A percentile compares a stretch with the other conserved stretches of the same genome.
Evolutionary conservation across 176 grass and related monocot genomes (phyloP).

Genomic region (Cocos nucifera): DNA sequence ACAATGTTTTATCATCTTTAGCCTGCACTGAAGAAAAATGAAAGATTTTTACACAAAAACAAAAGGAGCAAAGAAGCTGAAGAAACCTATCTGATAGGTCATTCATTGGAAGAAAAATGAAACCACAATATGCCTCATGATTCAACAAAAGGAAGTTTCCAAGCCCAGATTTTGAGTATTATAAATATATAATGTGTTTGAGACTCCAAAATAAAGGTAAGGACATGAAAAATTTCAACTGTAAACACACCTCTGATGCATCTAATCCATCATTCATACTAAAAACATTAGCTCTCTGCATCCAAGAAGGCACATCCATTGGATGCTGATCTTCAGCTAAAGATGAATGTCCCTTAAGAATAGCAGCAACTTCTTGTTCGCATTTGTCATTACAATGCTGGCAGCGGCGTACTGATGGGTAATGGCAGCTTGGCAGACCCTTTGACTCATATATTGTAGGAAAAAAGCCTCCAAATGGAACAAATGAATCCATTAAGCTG

Average conservation of each 20-base stretch:
- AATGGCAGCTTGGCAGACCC: slow-evolving; percentile 16
- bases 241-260: slow-evolving; percentile 49
- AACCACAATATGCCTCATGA: too few relatives aligned
- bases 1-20: slow-evolving; percentile 57
- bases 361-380: slow-evolving; percentile 63
- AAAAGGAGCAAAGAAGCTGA: not conserved
- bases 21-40: slow-evolving; percentile 69
- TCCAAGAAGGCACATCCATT: slow-evolving; percentile 37
- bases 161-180: too few relatives aligned
- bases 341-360: slow-evolving; percentile 37
- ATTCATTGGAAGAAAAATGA: too few relatives aligned
- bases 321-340: slow-evolving; percentile 31
- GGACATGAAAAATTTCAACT: slow-evolving; percentile 22
- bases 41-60: slow-evolving; percentile 39
- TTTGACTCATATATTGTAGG: slow-evolving; percentile 28
- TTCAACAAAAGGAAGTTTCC: too few relatives aligned
- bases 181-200: not conserved
- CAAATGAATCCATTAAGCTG: slow-evolving; percentile 49
- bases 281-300: slow-evolving; percentile 45
- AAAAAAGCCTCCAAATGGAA: slow-evolving; percentile 58
- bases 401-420: slow-evolving; percentile 41
- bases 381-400: slow-evolving; percentile 63
- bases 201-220: not conserved
- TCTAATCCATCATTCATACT: slow-evolving; percentile 44
- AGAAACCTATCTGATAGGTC: not conserved